Conservation (phyloP, 345 rosid species). For the Psidium guajava region DNA sequence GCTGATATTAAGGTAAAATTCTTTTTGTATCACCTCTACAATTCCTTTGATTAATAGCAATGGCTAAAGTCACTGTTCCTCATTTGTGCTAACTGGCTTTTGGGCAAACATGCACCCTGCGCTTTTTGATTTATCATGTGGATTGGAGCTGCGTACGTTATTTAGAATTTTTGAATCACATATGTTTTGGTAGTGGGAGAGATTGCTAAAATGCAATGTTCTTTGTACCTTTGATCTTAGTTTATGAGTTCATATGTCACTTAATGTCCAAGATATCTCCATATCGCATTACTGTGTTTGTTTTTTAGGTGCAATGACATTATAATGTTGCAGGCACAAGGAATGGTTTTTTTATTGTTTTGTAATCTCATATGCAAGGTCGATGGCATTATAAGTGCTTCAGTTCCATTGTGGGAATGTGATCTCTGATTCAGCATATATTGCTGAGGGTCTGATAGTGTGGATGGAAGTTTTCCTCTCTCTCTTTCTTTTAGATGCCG, state of each 20-base stretch:
- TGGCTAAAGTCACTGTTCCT: neutral
- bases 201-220: neutral
- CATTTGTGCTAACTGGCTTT: neutral
- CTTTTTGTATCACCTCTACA: neutral
- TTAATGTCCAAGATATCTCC: neutral
- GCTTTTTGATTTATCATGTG: neutral
- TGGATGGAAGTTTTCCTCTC: neutral
- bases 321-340: neutral
- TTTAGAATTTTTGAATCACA: neutral
- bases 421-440: neutral
- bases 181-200: neutral
- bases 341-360: neutral
- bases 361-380: neutral
- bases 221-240: neutral
- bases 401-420: neutral
- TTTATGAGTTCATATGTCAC: neutral
- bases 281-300: neutral
- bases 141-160: neutral
- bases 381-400: neutral
- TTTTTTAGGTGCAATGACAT: neutral
- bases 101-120: neutral
- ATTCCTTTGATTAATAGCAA: neutral
- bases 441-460: neutral
- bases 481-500: neutral
- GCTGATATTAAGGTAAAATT: conserved; percentile 86